phyloP scores from a whole-genome alignment of 805 yeast species.

The Kockiozyma suomiensis region DNA sequence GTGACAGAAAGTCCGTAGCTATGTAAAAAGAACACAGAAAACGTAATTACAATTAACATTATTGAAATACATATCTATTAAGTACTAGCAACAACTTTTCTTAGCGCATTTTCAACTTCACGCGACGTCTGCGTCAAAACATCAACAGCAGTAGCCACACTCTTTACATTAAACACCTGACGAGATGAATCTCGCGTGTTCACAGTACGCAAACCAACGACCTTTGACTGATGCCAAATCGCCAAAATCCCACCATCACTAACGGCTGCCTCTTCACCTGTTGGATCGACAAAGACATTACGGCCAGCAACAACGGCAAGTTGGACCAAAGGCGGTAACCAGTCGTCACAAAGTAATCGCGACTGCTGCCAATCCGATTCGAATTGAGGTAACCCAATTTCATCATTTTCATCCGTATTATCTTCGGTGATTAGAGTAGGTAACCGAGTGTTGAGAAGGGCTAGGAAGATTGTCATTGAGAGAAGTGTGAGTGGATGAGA shows the following conservation, averaged over 20 bases:
- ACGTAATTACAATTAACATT: too few relatives aligned
- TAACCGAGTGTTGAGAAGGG: slow-evolving; percentile 68
- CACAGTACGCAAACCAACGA: slow-evolving; percentile 54
- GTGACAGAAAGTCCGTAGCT: too few relatives aligned
- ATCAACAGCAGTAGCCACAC: slow-evolving; percentile 13
- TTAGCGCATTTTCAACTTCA: slow-evolving; percentile 22
- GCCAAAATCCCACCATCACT: slow-evolving; percentile 79
- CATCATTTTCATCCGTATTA: slow-evolving; percentile 12
- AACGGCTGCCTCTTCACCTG: slow-evolving; percentile 84
- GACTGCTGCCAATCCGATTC: slow-evolving; percentile 67
- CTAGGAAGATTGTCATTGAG: slow-evolving; percentile 79
- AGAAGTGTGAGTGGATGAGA: slow-evolving; percentile 81
- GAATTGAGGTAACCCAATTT: slow-evolving; percentile 30
- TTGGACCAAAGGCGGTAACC: slow-evolving; percentile 75
- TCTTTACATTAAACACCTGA: slow-evolving; percentile 20
- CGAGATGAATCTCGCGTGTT: slow-evolving; percentile 18
- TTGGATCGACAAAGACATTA: slow-evolving; percentile 76
- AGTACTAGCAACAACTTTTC: background rate
- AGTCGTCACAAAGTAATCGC: slow-evolving; percentile 48
- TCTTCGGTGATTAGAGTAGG: slow-evolving; percentile 20
- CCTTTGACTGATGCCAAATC: slow-evolving; percentile 68
- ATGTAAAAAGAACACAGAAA: too few relatives aligned
- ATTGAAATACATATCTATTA: background rate
- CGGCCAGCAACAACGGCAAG: slow-evolving; percentile 77
- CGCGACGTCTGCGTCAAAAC: slow-evolving; percentile 14